Conservation (phyloP, 2,329 filamentous ascomycete species). For the Fusarium zealandicum region DNA sequence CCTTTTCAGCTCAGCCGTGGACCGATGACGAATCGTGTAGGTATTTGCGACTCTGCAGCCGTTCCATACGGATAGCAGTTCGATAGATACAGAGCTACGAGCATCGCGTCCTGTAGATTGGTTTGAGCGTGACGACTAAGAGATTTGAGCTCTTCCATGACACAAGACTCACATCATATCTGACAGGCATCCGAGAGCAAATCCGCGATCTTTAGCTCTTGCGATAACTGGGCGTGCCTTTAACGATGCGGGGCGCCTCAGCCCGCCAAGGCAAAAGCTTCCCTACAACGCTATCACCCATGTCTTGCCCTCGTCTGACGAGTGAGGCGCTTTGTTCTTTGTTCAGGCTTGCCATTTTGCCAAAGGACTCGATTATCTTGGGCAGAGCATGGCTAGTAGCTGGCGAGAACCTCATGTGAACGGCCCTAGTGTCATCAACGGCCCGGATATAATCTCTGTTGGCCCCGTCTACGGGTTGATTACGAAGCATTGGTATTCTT, state of each 20-base stretch:
- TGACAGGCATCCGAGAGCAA: conserved; percentile 27
- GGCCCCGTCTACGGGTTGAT: conserved; percentile 13
- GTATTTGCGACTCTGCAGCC: conserved; percentile 10
- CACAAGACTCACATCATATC: conserved; percentile 42
- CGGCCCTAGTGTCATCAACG: not conserved
- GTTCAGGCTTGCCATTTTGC: not conserved
- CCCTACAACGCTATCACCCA: conserved; percentile 26
- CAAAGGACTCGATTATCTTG: too few relatives aligned
- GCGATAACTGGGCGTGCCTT: conserved; percentile 29
- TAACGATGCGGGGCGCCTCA: conserved; percentile 35
- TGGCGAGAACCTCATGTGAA: too few relatives aligned
- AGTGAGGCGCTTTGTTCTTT: conserved; percentile 2
- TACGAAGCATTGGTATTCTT: conserved; percentile 23
- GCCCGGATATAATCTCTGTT: conserved; percentile 6
- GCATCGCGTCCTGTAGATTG: conserved; percentile 7
- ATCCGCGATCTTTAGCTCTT: conserved; percentile 24
- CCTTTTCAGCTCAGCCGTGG: conserved; percentile 23
- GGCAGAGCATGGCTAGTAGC: too few relatives aligned
- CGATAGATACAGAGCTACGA: conserved; percentile 11
- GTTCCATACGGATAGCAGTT: conserved; percentile 4
- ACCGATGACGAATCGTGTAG: conserved; percentile 35
- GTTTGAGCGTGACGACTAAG: conserved; percentile 21
- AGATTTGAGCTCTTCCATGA: conserved; percentile 32
- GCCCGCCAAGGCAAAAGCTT: conserved; percentile 25
- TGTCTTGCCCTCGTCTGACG: conserved; percentile 27